Percentiles rank a stretch among this genome's conserved stretches.
Conservation (phyloP, 495 filamentous ascomycete species). For the Neurospora sp. region DNA sequence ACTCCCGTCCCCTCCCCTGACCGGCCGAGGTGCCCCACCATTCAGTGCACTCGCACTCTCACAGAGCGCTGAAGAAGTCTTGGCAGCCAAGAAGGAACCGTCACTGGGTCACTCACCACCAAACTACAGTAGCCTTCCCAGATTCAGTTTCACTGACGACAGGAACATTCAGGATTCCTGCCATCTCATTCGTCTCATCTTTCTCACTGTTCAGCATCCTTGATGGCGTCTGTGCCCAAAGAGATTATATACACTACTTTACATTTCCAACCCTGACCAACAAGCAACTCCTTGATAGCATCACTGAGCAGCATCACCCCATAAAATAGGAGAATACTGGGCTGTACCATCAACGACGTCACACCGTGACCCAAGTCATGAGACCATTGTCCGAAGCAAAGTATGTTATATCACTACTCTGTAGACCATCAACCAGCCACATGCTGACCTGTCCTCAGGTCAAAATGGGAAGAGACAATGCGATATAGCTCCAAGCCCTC, state of each 20-base stretch:
- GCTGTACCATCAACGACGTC: neutral
- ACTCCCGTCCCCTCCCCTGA: neutral
- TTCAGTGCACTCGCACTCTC: neutral
- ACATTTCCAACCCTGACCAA: neutral
- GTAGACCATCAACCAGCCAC: neutral
- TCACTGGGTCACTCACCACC: neutral
- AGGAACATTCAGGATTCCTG: neutral
- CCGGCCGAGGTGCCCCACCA: neutral
- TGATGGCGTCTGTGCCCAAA: neutral
- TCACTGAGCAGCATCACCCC: neutral
- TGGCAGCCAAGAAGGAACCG: neutral
- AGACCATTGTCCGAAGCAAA: conserved; percentile 52
- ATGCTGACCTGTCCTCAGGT: conserved; percentile 20
- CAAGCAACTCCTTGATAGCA: neutral
- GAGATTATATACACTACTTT: neutral
- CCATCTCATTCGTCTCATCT: neutral
- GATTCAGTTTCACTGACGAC: neutral
- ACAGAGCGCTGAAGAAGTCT: neutral
- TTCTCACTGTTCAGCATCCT: neutral
- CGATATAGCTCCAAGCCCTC: conserved; percentile 34
- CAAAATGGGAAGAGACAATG: conserved; percentile 57
- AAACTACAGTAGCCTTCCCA: neutral
- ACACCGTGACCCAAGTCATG: conserved; percentile 30
- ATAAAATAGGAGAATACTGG: neutral
- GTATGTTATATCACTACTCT: conserved; percentile 25